Evolutionary conservation across 2,329 filamentous ascomycete genomes (phyloP).

Genomic region (Stagonosporopsis tanaceti): DNA sequence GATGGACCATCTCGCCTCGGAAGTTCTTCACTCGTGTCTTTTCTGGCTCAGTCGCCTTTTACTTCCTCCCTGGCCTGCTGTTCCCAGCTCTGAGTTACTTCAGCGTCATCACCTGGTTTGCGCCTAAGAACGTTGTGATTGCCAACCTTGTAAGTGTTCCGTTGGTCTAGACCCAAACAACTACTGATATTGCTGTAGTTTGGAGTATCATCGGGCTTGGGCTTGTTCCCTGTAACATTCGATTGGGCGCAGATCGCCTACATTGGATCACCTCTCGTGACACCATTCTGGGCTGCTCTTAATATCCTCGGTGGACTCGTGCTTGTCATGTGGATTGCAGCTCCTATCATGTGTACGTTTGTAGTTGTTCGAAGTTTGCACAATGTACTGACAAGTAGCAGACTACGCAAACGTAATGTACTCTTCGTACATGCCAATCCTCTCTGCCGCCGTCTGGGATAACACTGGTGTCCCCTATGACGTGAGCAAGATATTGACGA

Average conservation of each 20-base stretch:
- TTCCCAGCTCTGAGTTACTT: slow-evolving; percentile 89
- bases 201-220: slow-evolving; percentile 83
- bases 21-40: slow-evolving; percentile 83
- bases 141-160: slow-evolving; percentile 69
- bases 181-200: slow-evolving; percentile 58
- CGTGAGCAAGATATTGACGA: slow-evolving; percentile 79
- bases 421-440: slow-evolving; percentile 85
- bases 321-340: slow-evolving; percentile 84
- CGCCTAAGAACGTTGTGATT: slow-evolving; percentile 83
- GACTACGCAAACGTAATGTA: slow-evolving; percentile 81
- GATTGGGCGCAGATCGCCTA: slow-evolving; percentile 92
- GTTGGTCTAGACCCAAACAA: background rate
- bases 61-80: slow-evolving; percentile 83
- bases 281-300: slow-evolving; percentile 85
- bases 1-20: slow-evolving; percentile 83
- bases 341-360: slow-evolving; percentile 71
- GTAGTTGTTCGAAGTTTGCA: too few species aligned
- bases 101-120: slow-evolving; percentile 88
- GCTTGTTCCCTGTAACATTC: slow-evolving; percentile 84
- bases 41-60: slow-evolving; percentile 76
- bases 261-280: slow-evolving; percentile 83
- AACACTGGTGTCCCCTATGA: slow-evolving; percentile 83
- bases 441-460: slow-evolving; percentile 85
- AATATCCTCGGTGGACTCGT: slow-evolving; percentile 84
- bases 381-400: slow-evolving; percentile 27